Percentiles rank a stretch among this genome's conserved stretches.
These are phyloP conservation scores for Schizothecium vesticola DNA, from an alignment of 495 filamentous ascomycete species.

Conservation along the genomic window DNA sequence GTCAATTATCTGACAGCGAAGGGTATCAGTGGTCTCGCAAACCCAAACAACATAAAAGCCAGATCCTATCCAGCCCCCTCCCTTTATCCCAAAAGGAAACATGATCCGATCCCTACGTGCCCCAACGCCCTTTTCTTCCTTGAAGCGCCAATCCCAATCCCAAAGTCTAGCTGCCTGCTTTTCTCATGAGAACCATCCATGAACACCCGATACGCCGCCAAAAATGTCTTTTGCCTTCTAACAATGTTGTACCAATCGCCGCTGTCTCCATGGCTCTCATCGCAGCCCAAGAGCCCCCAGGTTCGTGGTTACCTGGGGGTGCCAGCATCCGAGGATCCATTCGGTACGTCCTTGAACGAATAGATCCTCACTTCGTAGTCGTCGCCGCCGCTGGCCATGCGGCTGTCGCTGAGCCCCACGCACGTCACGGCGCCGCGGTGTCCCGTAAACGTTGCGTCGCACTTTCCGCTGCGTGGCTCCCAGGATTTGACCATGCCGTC, in stretches of 20 bases:
- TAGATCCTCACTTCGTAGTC: conserved; percentile 88
- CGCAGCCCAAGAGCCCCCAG: background rate
- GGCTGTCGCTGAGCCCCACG: conserved; percentile 79
- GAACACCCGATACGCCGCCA: background rate
- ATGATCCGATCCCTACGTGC: background rate
- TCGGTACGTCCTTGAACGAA: conserved; percentile 60
- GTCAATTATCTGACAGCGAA: background rate
- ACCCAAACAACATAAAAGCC: background rate
- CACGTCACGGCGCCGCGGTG: conserved; percentile 67
- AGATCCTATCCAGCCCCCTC: background rate
- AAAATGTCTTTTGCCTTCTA: background rate
- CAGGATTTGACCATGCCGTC: conserved; percentile 96
- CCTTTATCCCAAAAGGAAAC: background rate
- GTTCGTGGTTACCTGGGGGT: conserved; percentile 26
- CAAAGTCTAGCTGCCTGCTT: background rate
- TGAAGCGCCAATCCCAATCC: background rate
- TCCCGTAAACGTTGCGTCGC: conserved; percentile 84
- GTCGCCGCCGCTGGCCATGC: conserved; percentile 85
- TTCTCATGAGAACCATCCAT: background rate
- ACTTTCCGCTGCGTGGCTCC: conserved; percentile 86
- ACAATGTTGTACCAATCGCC: background rate
- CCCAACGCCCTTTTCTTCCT: background rate
- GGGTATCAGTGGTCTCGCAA: background rate
- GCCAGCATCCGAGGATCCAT: conserved; percentile 23
- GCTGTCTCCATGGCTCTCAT: background rate